Base-by-base conservation (phyloP, 768 basidiomycete species). In the Naganishia vaughanmartiniae region DNA sequence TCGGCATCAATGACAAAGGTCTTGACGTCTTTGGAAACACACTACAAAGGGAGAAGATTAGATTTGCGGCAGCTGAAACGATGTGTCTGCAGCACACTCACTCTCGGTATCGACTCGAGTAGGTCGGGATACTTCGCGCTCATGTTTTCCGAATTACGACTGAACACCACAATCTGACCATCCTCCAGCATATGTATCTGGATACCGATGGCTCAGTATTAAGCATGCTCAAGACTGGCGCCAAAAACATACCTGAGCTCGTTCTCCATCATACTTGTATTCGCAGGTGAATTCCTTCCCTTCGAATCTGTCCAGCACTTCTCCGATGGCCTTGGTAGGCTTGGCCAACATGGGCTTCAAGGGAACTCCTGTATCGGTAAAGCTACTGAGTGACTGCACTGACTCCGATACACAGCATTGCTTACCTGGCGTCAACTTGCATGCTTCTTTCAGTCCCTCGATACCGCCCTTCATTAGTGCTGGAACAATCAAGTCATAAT, bases 341-440 rank as follows among this genome's bases (percentile, higher is more conserved):
- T 98, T 99, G 19, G 96, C 96, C 65, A 99, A 84, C 96, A 99
- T 99, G 17, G 96, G 96, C 76, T 99, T 99, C 42, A 99, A 84
- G 0, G 96, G 96, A 42, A 98, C 89, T 46, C 84, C 83, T 84
- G 21, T 67, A 36, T 10, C n/a, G 19, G 24, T 60, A 19, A 24
- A 28, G 17, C n/a, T 26, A 31, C 4, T 46, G 9, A 56, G 42
- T 53, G 53, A 30, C 28, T 31, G 45, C 24, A 48, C 30, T 54
- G 60, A 1, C 42, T 24, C 15, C 19, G 17, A 2, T 2, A 63
- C 7, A 24, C 30, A 15, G 53, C 30, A 4, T 48, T 31, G 54
- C 80, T 71, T 39, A 71, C 95, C 95, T 17, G 96, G 94, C 12
- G 92, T 94, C 21, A 99, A 86, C 79, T 90, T 93, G 84, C 96